Evolutionary conservation across 495 filamentous ascomycete genomes (phyloP).

Genomic region (Penicillium canescens): DNA sequence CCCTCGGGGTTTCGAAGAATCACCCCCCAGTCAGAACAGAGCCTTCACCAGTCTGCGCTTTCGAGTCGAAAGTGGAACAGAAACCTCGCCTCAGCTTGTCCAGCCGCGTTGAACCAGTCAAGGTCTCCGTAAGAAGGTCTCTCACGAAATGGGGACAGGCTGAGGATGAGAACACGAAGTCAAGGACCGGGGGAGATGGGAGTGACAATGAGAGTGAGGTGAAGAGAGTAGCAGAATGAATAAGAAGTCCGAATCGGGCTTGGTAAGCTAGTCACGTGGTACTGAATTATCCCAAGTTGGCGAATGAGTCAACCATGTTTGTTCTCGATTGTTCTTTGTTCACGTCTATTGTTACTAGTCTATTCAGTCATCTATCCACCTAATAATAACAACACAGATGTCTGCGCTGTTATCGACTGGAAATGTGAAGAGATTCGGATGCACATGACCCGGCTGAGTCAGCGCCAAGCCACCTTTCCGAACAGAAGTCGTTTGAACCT

Average conservation of each 20-base stretch:
- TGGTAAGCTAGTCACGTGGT: constrained; percentile 2
- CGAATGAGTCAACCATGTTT: too few species aligned
- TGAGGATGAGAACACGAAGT: constrained; percentile 23
- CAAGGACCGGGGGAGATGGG: constrained; percentile 20
- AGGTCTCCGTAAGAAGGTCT: constrained; percentile 46
- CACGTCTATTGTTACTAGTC: neutral
- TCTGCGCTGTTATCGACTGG: neutral
- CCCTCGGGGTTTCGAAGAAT: constrained; percentile 14
- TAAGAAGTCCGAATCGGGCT: neutral
- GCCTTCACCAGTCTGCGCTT: constrained; percentile 31
- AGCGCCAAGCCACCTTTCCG: constrained; percentile 33
- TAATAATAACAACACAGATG: neutral
- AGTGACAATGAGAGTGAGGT: constrained; percentile 12
- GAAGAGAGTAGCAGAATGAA: neutral
- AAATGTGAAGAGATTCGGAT: neutral
- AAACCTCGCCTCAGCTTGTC: constrained; percentile 38
- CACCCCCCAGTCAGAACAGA: constrained; percentile 30
- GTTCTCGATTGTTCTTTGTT: neutral
- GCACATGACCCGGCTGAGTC: constrained; percentile 17
- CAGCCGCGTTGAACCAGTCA: constrained; percentile 51
- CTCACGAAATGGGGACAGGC: constrained; percentile 45
- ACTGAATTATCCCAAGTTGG: neutral
- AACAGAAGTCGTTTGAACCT: constrained; percentile 38
- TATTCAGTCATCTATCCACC: too few species aligned
- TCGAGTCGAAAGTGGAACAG: constrained; percentile 18